Conservation (phyloP, 2,329 filamentous ascomycete species). For the Venturia nashicola region DNA sequence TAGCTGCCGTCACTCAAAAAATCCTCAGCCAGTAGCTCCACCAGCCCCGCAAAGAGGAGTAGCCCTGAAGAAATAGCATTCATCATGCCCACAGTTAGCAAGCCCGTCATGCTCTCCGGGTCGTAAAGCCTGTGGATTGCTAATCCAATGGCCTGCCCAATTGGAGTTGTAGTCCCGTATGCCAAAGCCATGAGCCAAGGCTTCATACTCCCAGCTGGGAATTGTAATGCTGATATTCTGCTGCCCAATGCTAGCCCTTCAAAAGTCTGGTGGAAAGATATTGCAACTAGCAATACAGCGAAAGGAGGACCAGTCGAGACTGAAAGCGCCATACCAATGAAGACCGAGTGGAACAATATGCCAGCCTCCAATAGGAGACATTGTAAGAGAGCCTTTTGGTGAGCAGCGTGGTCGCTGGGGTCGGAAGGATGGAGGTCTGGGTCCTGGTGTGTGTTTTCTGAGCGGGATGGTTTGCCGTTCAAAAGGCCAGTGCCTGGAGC, state of each 20-base stretch:
- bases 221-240: conserved; percentile 67
- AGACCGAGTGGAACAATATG: conserved; percentile 74
- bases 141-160: conserved; percentile 74
- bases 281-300: conserved; percentile 66
- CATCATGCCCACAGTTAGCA: conserved; percentile 77
- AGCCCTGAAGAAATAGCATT: conserved; percentile 75
- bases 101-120: conserved; percentile 59
- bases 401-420: conserved; percentile 25
- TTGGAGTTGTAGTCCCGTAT: conserved; percentile 59
- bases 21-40: conserved; percentile 76
- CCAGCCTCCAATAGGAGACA: conserved; percentile 71
- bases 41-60: conserved; percentile 68
- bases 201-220: conserved; percentile 19
- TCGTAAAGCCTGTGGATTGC: conserved; percentile 69
- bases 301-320: conserved; percentile 72
- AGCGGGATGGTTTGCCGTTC: conserved; percentile 5
- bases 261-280: conserved; percentile 74
- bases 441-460: not conserved
- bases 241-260: conserved; percentile 78
- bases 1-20: conserved; percentile 69
- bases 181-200: conserved; percentile 65
- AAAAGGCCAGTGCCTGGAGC: conserved; percentile 6
- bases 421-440: not conserved
- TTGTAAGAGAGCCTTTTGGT: conserved; percentile 58
- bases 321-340: conserved; percentile 77